These are phyloP conservation scores for Cyathus striatus DNA, from an alignment of 768 basidiomycete genomes.

Conservation along the genomic window DNA sequence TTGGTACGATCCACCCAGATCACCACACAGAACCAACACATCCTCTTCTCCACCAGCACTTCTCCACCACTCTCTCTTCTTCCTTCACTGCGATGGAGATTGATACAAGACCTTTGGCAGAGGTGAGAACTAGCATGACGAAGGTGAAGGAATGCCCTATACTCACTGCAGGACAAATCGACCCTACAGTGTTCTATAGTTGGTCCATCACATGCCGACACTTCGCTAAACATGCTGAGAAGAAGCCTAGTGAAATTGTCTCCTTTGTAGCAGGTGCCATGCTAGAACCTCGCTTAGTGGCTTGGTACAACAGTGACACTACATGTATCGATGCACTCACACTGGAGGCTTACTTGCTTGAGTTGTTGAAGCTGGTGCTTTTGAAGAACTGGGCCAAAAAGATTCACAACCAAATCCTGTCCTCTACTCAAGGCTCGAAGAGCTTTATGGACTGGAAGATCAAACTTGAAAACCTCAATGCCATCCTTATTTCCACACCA, in stretches of 20 bases:
- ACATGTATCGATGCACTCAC: too few species aligned
- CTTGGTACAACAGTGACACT: not conserved
- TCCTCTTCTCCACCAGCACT: too few species aligned
- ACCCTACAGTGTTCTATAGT: not conserved
- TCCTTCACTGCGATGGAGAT: too few species aligned
- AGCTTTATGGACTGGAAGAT: constrained; percentile 13
- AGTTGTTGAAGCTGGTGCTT: too few species aligned
- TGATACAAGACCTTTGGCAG: too few species aligned
- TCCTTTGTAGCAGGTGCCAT: not conserved
- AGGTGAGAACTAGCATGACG: too few species aligned
- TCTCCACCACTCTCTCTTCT: too few species aligned
- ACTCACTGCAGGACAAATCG: not conserved
- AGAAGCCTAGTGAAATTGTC: not conserved
- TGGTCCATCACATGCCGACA: not conserved
- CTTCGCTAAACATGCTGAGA: not conserved
- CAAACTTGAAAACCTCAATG: constrained; percentile 12
- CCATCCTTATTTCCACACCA: constrained; percentile 7
- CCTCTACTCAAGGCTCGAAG: constrained; percentile 3
- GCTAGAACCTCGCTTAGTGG: not conserved
- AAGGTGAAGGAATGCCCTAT: not conserved
- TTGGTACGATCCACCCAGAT: too few species aligned
- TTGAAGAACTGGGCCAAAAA: too few species aligned
- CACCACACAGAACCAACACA: too few species aligned
- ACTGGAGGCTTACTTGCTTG: too few species aligned
- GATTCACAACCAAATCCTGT: too few species aligned